These are phyloP conservation scores for Favolaschia claudopus DNA, from an alignment of 768 basidiomycete genomes.

Conservation along the genomic window DNA sequence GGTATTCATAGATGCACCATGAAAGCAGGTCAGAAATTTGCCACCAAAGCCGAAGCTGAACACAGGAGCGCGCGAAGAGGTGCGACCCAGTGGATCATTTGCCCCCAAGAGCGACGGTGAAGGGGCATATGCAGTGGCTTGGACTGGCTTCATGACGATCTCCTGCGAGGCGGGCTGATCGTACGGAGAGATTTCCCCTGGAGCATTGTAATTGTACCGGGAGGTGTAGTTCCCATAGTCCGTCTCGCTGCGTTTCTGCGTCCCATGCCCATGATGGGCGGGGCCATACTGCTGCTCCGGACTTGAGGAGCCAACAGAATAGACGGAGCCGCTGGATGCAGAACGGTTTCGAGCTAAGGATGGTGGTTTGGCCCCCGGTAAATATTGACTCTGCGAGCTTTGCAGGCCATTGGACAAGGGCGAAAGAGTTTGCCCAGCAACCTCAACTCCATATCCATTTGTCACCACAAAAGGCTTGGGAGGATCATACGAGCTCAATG, in stretches of 20 bases:
- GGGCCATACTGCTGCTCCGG: slow-evolving; percentile 48
- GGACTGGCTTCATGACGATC: slow-evolving; percentile 45
- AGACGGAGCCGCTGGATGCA: slow-evolving; percentile 21
- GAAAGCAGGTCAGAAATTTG: slow-evolving; percentile 88
- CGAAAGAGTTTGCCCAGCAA: not conserved
- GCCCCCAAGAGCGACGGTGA: slow-evolving; percentile 84
- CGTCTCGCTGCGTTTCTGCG: slow-evolving; percentile 34
- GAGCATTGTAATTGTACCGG: slow-evolving; percentile 32
- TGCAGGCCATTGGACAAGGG: slow-evolving; percentile 28
- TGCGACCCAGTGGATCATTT: slow-evolving; percentile 83
- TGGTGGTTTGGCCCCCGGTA: slow-evolving; percentile 2
- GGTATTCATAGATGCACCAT: slow-evolving; percentile 69
- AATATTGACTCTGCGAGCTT: slow-evolving; percentile 33
- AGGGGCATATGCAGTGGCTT: slow-evolving; percentile 72
- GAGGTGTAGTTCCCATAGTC: slow-evolving; percentile 36
- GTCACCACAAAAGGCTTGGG: slow-evolving; percentile 19
- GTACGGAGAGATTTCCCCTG: slow-evolving; percentile 22
- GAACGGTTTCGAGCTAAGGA: slow-evolving; percentile 19
- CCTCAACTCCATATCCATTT: slow-evolving; percentile 13
- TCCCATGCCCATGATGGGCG: slow-evolving; percentile 27
- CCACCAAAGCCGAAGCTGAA: slow-evolving; percentile 96
- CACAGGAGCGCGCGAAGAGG: slow-evolving; percentile 76
- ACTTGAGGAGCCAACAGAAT: slow-evolving; percentile 31
- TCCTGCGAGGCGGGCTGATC: slow-evolving; percentile 41
- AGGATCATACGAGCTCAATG: slow-evolving; percentile 13